Percentiles rank a stretch among this genome's conserved stretches.
phyloP scores from a whole-genome alignment of 345 rosid species.

The Hibiscus mutabilis region DNA sequence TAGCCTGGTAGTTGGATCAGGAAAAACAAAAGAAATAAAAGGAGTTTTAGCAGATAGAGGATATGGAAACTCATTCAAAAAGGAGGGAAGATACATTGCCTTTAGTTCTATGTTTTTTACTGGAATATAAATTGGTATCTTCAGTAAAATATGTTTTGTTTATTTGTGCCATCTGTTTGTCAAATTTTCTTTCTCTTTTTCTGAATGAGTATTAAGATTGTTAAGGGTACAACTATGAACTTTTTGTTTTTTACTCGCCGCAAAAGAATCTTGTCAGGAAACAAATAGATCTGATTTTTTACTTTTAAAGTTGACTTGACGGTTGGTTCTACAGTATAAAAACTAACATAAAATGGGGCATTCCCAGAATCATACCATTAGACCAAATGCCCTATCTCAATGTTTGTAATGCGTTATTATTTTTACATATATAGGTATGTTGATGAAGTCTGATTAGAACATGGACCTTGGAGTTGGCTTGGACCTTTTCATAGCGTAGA shows the following conservation, averaged over 20 bases:
- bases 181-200: not conserved
- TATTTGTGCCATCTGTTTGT: not conserved
- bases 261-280: too few relatives aligned
- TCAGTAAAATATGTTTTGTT: not conserved
- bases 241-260: too few relatives aligned
- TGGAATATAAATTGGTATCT: not conserved
- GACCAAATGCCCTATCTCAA: slow-evolving; percentile 91
- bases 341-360: slow-evolving; percentile 25
- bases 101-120: not conserved
- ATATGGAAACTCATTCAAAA: not conserved
- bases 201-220: too few relatives aligned
- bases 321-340: too few relatives aligned
- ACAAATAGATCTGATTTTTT: too few relatives aligned
- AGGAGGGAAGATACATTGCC: not conserved
- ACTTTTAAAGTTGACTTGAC: too few relatives aligned
- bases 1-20: not conserved
- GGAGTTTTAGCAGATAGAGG: not conserved
- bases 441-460: too few relatives aligned
- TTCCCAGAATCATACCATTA: slow-evolving; percentile 87
- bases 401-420: too few relatives aligned
- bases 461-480: not conserved
- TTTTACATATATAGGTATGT: too few relatives aligned
- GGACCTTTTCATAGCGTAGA: too few relatives aligned
- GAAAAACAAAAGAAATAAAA: not conserved
- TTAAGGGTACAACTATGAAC: too few relatives aligned